phyloP scores from a whole-genome alignment of 345 rosid species.

The Gossypioides kirkii region DNA sequence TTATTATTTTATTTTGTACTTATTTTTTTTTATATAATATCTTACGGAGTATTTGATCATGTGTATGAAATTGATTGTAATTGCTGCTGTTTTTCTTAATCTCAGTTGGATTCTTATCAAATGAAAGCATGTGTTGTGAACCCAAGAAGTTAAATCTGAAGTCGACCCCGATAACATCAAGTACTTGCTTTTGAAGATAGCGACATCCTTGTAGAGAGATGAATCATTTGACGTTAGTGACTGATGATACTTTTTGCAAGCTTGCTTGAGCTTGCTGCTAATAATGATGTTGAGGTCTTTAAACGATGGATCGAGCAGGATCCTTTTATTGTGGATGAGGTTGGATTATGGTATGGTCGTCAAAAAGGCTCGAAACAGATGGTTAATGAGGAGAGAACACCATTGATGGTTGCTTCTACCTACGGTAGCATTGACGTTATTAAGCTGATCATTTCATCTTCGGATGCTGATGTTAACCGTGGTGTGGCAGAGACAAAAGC shows the following conservation, averaged over 20 bases:
- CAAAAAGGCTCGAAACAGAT: conserved; percentile 76
- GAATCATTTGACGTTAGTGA: conserved; percentile 75
- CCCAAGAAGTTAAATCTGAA: conserved; percentile 36
- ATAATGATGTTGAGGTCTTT: conserved; percentile 65
- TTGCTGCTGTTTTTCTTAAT: conserved; percentile 8
- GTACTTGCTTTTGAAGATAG: conserved; percentile 29
- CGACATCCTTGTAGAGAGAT: conserved; percentile 32
- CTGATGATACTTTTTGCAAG: conserved; percentile 82
- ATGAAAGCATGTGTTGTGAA: conserved; percentile 58
- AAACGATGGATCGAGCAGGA: conserved; percentile 51
- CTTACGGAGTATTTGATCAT: background rate
- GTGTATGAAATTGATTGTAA: conserved; percentile 11
- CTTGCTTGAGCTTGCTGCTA: conserved; percentile 92
- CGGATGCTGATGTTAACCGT: conserved; percentile 71
- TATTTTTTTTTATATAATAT: conserved; percentile 1
- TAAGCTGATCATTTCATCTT: conserved; percentile 58
- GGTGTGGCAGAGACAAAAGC: conserved; percentile 59
- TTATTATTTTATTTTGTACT: background rate
- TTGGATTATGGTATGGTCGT: conserved; percentile 89
- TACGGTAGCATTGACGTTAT: conserved; percentile 83
- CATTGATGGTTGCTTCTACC: conserved; percentile 92
- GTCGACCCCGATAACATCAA: conserved; percentile 18
- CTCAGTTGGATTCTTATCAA: conserved; percentile 29
- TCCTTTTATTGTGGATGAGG: conserved; percentile 61
- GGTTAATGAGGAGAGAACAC: conserved; percentile 77